phyloP scores from a whole-genome alignment of 2,329 filamentous ascomycete genomes.

The Sarocladium strictum region DNA sequence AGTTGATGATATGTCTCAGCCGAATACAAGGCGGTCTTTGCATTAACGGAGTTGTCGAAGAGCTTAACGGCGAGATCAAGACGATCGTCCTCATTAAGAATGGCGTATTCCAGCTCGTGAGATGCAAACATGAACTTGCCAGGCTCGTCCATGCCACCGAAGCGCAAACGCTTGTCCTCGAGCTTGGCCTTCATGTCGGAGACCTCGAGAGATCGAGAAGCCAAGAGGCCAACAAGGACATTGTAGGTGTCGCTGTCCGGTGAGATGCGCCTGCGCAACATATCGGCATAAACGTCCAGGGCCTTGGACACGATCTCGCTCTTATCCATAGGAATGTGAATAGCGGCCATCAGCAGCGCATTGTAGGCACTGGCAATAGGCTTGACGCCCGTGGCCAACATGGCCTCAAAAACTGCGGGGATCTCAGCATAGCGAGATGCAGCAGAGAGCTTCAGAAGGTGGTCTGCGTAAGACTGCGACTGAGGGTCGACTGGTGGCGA shows the following conservation, averaged over 20 bases:
- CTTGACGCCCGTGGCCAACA: constrained; percentile 75
- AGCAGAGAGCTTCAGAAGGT: constrained; percentile 68
- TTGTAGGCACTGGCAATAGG: constrained; percentile 89
- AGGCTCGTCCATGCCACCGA: constrained; percentile 76
- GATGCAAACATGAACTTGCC: constrained; percentile 87
- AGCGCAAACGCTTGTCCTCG: constrained; percentile 77
- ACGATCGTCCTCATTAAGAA: constrained; percentile 81
- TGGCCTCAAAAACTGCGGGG: constrained; percentile 81
- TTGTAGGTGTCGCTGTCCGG: constrained; percentile 85
- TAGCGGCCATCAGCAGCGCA: constrained; percentile 76
- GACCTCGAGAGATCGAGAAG: constrained; percentile 74
- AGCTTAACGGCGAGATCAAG: constrained; percentile 79
- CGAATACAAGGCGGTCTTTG: constrained; percentile 61
- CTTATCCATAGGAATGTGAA: constrained; percentile 71
- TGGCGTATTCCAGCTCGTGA: constrained; percentile 78
- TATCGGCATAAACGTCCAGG: constrained; percentile 88
- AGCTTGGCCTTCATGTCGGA: constrained; percentile 64
- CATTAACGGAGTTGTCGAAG: constrained; percentile 68
- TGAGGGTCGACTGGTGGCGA: constrained; percentile 59
- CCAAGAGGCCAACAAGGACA: constrained; percentile 77
- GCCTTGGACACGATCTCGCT: constrained; percentile 85
- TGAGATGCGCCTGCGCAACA: constrained; percentile 78
- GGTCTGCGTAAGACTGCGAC: constrained; percentile 67
- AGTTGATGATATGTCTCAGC: constrained; percentile 79
- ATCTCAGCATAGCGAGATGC: constrained; percentile 78